Evolutionary conservation across 2,329 filamentous ascomycete species (phyloP), one percentile per base, ranked within the genome.

Genomic region (Fusarium siculi): DNA sequence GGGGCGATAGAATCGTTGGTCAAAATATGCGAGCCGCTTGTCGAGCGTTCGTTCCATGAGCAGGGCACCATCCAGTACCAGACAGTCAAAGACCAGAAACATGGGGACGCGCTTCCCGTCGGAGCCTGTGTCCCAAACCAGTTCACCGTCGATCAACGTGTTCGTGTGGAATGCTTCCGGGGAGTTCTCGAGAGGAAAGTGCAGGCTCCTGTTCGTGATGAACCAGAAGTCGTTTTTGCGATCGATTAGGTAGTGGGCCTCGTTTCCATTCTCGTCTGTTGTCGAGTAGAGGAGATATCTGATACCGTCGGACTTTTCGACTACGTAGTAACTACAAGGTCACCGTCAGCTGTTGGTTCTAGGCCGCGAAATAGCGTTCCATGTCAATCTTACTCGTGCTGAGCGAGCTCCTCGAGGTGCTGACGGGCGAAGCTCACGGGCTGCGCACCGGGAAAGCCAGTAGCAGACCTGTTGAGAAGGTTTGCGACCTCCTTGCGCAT

Each of bases 201-300:
- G 94, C 30, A 98, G 87, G 63, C 85, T 88, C 59, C 85, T 85
- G 69, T 88, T 87, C 36, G 89, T 88, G 68, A 98, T 90, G 79
- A 89, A 94, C 89, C 96, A 97, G 86, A 96, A 99, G 81, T 98
- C 95, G 84, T 99, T 98, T 84, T 95, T 97, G 79, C 96, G 94
- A 84, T 99, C 96, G 83, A 99, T 97, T 63, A 99, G 88, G 84
- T 97, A 98, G 79, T 96, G 93, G 30, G 92, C 88, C 80, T 97
- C 94, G 54, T 80, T 74, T 60, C 85, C 85, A 10, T 85, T 80
- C 46, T 91, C 87, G 79, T 92, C 92, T 12, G 85, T 82, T 56
- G 93, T 94, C 74, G 96, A 91, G 85, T 97, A 98, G 73, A 99
- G 89, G n/a, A 99, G 89, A 81, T 97, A 98, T 72, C 96, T 91